These are phyloP conservation scores for Ophiostoma perfectum DNA, from an alignment of 2,329 filamentous ascomycete genomes.

Conservation along the genomic window DNA sequence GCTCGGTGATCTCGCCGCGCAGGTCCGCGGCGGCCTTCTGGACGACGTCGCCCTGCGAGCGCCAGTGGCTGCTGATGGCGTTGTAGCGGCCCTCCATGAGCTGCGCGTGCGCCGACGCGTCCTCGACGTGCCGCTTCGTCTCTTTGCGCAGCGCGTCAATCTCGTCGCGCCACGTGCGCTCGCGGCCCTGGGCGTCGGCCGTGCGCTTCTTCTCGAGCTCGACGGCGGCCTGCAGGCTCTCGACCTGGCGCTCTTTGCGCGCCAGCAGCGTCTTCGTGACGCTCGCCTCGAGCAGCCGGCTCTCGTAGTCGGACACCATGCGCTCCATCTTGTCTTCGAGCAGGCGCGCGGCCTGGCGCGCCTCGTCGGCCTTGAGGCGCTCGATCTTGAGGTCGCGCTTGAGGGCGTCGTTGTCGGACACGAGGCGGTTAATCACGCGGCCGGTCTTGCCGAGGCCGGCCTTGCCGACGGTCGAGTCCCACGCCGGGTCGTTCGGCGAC, in stretches of 20 bases:
- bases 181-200: constrained; percentile 53
- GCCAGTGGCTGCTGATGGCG: constrained; percentile 60
- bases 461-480: constrained; percentile 65
- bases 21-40: constrained; percentile 47
- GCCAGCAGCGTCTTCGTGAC: constrained; percentile 66
- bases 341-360: constrained; percentile 61
- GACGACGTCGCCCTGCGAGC: constrained; percentile 59
- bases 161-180: constrained; percentile 57
- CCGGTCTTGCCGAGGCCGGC: constrained; percentile 69
- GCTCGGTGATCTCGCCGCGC: constrained; percentile 47
- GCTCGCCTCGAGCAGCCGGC: constrained; percentile 61
- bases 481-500: constrained; percentile 35
- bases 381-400: constrained; percentile 68
- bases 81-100: constrained; percentile 68
- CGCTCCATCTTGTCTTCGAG: constrained; percentile 68
- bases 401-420: constrained; percentile 72
- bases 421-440: constrained; percentile 73
- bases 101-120: constrained; percentile 58
- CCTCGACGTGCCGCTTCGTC: constrained; percentile 58
- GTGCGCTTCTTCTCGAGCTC: constrained; percentile 60
- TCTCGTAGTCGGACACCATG: constrained; percentile 62
- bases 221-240: constrained; percentile 59
- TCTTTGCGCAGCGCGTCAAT: constrained; percentile 58
- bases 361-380: constrained; percentile 60
- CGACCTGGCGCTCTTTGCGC: constrained; percentile 69